A percentile compares a stretch with the other conserved stretches of the same genome.
Evolutionary conservation across 2,329 filamentous ascomycete species (phyloP).

Genomic region (Zopfia rhizophila): DNA sequence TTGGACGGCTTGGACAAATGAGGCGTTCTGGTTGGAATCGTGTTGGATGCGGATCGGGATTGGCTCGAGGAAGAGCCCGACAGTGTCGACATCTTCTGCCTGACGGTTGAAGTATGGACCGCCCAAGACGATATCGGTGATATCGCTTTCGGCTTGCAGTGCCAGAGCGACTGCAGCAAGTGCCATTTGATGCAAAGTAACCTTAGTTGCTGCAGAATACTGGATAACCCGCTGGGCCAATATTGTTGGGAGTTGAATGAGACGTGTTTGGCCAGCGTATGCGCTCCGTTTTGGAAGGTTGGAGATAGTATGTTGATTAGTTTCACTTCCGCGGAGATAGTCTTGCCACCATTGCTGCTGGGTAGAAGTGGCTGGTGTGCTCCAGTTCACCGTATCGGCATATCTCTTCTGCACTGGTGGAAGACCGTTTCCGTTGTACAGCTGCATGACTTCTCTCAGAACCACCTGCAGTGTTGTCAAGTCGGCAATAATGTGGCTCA

Average conservation of each 20-base stretch:
- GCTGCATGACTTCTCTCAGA: constrained; percentile 34
- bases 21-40: background rate
- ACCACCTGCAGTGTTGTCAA: constrained; percentile 40
- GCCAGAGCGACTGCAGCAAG: constrained; percentile 32
- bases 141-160: constrained; percentile 12
- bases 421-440: constrained; percentile 28
- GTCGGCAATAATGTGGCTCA: constrained; percentile 49
- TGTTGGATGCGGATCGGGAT: constrained; percentile 36
- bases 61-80: constrained; percentile 45
- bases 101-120: constrained; percentile 39
- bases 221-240: background rate
- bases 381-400: constrained; percentile 7
- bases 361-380: constrained; percentile 13
- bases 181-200: constrained; percentile 34
- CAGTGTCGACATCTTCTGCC: constrained; percentile 30
- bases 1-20: constrained; percentile 26
- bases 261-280: constrained; percentile 12
- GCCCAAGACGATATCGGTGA: constrained; percentile 37
- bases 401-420: constrained; percentile 7
- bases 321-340: constrained; percentile 2
- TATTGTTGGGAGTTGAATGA: constrained; percentile 7
- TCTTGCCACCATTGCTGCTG: constrained; percentile 9
- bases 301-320: background rate
- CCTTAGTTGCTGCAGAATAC: background rate
- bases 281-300: constrained; percentile 3